Evolutionary conservation across 2,329 filamentous ascomycete genomes (phyloP).

Genomic region (Blastomyces gilchristii): DNA sequence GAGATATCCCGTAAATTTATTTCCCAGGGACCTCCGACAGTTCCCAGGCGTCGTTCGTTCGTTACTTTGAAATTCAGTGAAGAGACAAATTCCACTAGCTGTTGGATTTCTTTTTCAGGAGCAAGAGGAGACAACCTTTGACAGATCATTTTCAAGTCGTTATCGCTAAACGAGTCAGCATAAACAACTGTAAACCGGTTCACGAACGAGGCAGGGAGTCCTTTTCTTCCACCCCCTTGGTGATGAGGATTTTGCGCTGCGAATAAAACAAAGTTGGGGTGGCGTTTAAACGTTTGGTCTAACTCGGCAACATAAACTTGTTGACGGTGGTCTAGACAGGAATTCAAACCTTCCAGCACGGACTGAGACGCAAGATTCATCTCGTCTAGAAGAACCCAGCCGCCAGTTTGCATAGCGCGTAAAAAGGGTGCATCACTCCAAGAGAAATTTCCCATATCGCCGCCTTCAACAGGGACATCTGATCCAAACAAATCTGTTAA

Average conservation of each 20-base stretch:
- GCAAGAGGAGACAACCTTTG: constrained; percentile 62
- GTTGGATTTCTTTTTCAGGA: constrained; percentile 47
- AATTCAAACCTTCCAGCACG: constrained; percentile 89
- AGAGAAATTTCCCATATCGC: constrained; percentile 76
- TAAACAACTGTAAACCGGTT: constrained; percentile 98
- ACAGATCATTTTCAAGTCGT: constrained; percentile 76
- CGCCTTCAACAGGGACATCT: constrained; percentile 91
- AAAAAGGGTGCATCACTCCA: constrained; percentile 96
- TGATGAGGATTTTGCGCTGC: constrained; percentile 97
- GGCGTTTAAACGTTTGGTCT: constrained; percentile 83
- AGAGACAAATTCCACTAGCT: constrained; percentile 70
- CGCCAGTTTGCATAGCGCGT: constrained; percentile 89
- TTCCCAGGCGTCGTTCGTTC: constrained; percentile 44
- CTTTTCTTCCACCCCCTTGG: constrained; percentile 90
- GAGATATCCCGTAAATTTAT: constrained; percentile 87
- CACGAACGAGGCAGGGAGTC: constrained; percentile 87
- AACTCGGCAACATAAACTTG: constrained; percentile 93
- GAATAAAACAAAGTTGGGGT: constrained; percentile 85
- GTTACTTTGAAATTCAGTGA: constrained; percentile 64
- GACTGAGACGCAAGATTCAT: constrained; percentile 98
- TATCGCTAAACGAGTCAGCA: constrained; percentile 73
- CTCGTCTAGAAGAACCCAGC: constrained; percentile 95
- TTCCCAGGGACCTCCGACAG: constrained; percentile 72
- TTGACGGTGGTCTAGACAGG: constrained; percentile 90
- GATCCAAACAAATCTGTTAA: constrained; percentile 96